Evolutionary conservation across 208 protist genomes (phyloP), one percentile per base, ranked within the genome.

Genomic region (Leishmania braziliensis): DNA sequence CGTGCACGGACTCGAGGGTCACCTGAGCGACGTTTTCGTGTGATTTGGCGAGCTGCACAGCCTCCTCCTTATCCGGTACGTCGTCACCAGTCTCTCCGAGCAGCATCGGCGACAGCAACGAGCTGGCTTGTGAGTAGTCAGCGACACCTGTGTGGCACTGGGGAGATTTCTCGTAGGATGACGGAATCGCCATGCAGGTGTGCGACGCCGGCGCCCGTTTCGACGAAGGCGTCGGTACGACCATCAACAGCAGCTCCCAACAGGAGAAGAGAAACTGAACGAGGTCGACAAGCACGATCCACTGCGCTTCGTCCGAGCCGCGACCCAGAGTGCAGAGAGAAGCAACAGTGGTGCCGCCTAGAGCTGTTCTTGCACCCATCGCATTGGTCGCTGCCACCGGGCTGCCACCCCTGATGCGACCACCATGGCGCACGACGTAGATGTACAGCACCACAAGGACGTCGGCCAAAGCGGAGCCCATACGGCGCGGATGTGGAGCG

Each of bases 221-320:
- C 39, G 66, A n/a, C 66, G 36, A 71, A 12, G 66, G 66, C 12
- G 46, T 54, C 26, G 69, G 20, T 12, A 29, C 26, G 20, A 16
- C 18, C 5, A 33, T 26, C 77, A 86, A 75, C 54, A 82, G 23
- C 76, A 86, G 69, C 74, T 82, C 82, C 82, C 82, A 86, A 4
- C 58, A 70, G 0, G 82, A 75, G 50, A 82, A 86, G 43, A 82
- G 43, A 26, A 86, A 76, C 63, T 76, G 63, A 8, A 51, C 77
- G 18, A 86, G 82, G 14, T 86, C 82, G 3, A 80, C 43, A 33
- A 82, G 80, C 46, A 72, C 78, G n/a, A 54, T 33, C 60, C 78
- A 62, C 53, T 62, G 50, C 26, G 23, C 50, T 0, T 46, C 75
- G 51, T 68, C n/a, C 23, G 51, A n/a, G 51, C 62, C 51, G 29